These are phyloP conservation scores for Neurospora intermedia DNA, from an alignment of 495 filamentous ascomycete genomes.

Conservation along the genomic window DNA sequence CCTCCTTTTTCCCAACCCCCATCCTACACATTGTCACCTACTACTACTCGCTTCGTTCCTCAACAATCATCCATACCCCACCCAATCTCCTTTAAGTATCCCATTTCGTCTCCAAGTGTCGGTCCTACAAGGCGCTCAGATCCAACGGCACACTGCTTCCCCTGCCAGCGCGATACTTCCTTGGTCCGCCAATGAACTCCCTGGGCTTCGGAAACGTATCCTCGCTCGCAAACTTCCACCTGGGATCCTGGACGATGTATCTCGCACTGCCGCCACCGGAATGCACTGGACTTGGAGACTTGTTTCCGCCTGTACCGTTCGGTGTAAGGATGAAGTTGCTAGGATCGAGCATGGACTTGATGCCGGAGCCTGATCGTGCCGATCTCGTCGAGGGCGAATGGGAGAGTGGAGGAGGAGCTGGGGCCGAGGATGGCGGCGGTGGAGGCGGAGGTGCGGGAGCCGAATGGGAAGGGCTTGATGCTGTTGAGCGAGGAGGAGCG, in stretches of 20 bases:
- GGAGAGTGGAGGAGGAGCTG: constrained; percentile 26
- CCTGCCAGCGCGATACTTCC: constrained; percentile 79
- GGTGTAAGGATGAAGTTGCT: constrained; percentile 63
- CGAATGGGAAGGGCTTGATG: constrained; percentile 24
- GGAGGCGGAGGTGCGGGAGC: constrained; percentile 28
- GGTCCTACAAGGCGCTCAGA: constrained; percentile 39
- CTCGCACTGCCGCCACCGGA: constrained; percentile 31
- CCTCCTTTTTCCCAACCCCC: not conserved
- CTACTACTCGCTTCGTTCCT: not conserved
- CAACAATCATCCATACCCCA: not conserved
- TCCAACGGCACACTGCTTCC: constrained; percentile 92
- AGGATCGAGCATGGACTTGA: constrained; percentile 55
- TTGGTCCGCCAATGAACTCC: constrained; percentile 57
- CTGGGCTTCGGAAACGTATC: constrained; percentile 74
- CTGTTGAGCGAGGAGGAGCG: constrained; percentile 18
- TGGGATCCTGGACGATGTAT: constrained; percentile 59
- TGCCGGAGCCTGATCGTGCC: constrained; percentile 24
- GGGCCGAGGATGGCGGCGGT: constrained; percentile 19
- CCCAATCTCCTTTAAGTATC: not conserved
- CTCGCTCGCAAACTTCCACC: constrained; percentile 84
- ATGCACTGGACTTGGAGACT: constrained; percentile 17
- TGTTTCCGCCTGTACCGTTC: constrained; percentile 32
- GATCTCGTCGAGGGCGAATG: constrained; percentile 25
- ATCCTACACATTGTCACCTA: not conserved
- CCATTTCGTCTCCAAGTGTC: not conserved